phyloP scores from a whole-genome alignment of 768 basidiomycete species.

The Udeniomyces megalosporus region DNA sequence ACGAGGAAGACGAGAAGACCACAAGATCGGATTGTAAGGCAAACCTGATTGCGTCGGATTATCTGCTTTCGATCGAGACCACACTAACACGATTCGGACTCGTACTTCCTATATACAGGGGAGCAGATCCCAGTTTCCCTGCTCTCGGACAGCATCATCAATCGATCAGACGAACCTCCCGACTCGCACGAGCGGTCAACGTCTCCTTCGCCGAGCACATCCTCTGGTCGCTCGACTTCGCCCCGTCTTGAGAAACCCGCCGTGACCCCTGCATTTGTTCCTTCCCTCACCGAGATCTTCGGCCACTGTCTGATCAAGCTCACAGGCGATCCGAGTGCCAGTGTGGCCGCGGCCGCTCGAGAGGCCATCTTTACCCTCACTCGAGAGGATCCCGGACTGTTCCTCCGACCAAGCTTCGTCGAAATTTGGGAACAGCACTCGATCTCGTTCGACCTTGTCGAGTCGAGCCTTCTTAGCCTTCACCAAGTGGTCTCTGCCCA shows the following conservation, averaged over 20 bases:
- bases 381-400: constrained; percentile 56
- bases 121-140: constrained; percentile 49
- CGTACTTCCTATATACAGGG: constrained; percentile 31
- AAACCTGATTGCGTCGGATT: neutral
- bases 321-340: constrained; percentile 40
- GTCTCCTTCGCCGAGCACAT: too few species aligned
- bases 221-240: neutral
- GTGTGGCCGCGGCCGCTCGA: constrained; percentile 43
- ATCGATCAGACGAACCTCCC: neutral
- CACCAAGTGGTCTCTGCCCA: constrained; percentile 45
- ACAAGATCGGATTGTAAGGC: constrained; percentile 20
- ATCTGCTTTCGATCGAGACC: neutral
- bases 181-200: neutral
- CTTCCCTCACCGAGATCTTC: constrained; percentile 39
- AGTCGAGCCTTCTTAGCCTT: constrained; percentile 41
- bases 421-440: constrained; percentile 34
- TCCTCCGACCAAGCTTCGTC: constrained; percentile 48
- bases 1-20: constrained; percentile 35
- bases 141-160: constrained; percentile 33
- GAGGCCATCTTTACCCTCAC: constrained; percentile 47
- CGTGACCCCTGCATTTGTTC: neutral
- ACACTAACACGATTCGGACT: neutral
- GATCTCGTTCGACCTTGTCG: constrained; percentile 36
- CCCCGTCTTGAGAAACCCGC: neutral
- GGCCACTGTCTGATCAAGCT: constrained; percentile 43